These are phyloP conservation scores for Patellifolia procumbens DNA, from an alignment of 179 eudicot genomes.

Conservation along the genomic window DNA sequence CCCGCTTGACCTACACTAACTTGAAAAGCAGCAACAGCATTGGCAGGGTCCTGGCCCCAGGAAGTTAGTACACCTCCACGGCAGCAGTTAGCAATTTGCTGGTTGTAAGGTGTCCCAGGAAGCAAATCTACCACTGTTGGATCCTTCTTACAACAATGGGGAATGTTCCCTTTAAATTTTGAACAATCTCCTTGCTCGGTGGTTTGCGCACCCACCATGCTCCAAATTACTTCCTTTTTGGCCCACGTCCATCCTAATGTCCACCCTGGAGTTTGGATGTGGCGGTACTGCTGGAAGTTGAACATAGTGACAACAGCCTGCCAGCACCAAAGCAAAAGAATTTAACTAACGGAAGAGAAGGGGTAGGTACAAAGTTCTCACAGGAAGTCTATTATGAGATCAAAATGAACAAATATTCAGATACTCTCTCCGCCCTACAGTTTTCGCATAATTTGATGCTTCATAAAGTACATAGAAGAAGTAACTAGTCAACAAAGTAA, in stretches of 20 bases:
- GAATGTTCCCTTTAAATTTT: constrained; percentile 42
- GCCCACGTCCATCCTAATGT: constrained; percentile 48
- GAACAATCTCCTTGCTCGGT: constrained; percentile 52
- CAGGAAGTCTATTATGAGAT: not conserved
- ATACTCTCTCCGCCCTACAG: not conserved
- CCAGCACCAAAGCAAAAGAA: not conserved
- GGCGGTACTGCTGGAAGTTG: constrained; percentile 49
- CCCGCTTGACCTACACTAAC: constrained; percentile 46
- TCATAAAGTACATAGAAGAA: too few species aligned
- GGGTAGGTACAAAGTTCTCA: not conserved
- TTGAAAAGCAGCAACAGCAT: constrained; percentile 44
- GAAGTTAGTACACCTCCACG: constrained; percentile 41
- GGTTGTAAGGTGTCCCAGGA: constrained; percentile 52
- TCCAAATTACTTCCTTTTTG: constrained; percentile 47
- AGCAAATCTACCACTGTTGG: constrained; percentile 44
- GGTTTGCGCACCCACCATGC: constrained; percentile 47
- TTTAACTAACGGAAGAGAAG: not conserved
- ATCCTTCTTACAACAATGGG: constrained; percentile 46
- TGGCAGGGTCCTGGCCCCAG: constrained; percentile 40
- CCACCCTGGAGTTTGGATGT: constrained; percentile 51
- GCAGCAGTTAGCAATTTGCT: constrained; percentile 45
- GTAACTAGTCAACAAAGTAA: not conserved
- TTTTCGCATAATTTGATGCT: not conserved
- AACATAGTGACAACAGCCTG: constrained; percentile 45
- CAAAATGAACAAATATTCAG: not conserved